Evolutionary conservation across 2,329 filamentous ascomycete species (phyloP).

Genomic region (Didymella keratinophila): DNA sequence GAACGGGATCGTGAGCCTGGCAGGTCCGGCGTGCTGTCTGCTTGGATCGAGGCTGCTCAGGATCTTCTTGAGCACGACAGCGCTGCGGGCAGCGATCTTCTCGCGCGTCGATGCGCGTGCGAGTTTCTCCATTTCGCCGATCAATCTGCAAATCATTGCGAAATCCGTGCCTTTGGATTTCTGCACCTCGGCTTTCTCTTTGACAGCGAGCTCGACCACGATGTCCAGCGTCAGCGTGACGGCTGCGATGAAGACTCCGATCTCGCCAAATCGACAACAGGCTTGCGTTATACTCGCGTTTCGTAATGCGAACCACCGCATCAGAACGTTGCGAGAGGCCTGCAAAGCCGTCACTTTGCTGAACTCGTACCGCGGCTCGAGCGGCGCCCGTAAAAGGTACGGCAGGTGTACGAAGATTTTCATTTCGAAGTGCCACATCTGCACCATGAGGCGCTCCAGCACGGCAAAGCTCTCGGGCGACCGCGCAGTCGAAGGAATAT

Average conservation of each 20-base stretch:
- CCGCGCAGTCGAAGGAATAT: constrained; percentile 44
- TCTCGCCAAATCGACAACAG: constrained; percentile 44
- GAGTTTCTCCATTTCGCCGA: constrained; percentile 48
- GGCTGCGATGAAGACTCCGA: constrained; percentile 47
- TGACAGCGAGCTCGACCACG: constrained; percentile 46
- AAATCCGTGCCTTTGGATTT: constrained; percentile 47
- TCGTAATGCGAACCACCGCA: constrained; percentile 49
- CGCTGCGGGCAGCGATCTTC: constrained; percentile 45
- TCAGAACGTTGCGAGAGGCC: constrained; percentile 46
- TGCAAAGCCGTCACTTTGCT: constrained; percentile 47
- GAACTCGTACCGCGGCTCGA: constrained; percentile 46
- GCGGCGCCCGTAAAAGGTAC: constrained; percentile 42
- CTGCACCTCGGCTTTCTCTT: constrained; percentile 45
- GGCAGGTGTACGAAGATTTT: constrained; percentile 49
- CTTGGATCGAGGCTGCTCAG: constrained; percentile 43
- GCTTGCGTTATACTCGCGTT: constrained; percentile 47
- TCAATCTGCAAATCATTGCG: constrained; percentile 47
- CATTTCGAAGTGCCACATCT: constrained; percentile 49
- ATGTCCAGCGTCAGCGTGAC: constrained; percentile 48
- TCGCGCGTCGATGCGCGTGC: constrained; percentile 42
- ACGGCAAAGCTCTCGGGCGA: constrained; percentile 39
- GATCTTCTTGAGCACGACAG: constrained; percentile 46
- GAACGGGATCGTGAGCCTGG: constrained; percentile 42
- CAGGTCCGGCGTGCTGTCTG: constrained; percentile 30
- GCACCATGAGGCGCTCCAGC: constrained; percentile 43